These are phyloP conservation scores for Solanum okadae DNA, from an alignment of 257 asterid genomes.

Conservation along the genomic window DNA sequence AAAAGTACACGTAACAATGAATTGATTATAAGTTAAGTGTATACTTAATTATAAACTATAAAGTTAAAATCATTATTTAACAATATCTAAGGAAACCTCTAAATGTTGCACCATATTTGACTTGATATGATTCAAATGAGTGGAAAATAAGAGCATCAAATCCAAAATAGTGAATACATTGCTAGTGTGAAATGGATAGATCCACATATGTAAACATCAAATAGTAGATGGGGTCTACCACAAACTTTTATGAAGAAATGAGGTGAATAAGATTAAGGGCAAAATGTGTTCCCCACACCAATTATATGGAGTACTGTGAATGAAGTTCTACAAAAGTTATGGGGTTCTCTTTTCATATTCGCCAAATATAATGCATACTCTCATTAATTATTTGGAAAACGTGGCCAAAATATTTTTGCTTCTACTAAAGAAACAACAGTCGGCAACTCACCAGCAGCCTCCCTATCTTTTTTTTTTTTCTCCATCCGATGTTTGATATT, in stretches of 20 bases:
- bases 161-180: not conserved
- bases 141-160: not conserved
- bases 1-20: not conserved
- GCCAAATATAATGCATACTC: not conserved
- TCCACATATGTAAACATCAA: not conserved
- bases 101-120: not conserved
- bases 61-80: not conserved
- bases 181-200: not conserved
- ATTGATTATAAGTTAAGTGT: not conserved
- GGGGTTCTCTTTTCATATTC: not conserved
- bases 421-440: constrained; percentile 8
- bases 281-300: not conserved
- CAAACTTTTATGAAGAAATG: not conserved
- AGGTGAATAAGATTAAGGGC: not conserved
- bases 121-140: not conserved
- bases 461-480: not conserved
- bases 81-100: not conserved
- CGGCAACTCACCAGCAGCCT: constrained; percentile 5
- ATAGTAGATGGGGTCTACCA: not conserved
- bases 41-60: not conserved
- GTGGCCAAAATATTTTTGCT: constrained; percentile 13
- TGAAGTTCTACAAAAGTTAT: not conserved
- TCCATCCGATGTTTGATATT: accelerated
- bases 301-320: not conserved
- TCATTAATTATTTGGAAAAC: constrained; percentile 10